Conservation (phyloP, 495 filamentous ascomycete species). For the Aspergillus steynii region DNA sequence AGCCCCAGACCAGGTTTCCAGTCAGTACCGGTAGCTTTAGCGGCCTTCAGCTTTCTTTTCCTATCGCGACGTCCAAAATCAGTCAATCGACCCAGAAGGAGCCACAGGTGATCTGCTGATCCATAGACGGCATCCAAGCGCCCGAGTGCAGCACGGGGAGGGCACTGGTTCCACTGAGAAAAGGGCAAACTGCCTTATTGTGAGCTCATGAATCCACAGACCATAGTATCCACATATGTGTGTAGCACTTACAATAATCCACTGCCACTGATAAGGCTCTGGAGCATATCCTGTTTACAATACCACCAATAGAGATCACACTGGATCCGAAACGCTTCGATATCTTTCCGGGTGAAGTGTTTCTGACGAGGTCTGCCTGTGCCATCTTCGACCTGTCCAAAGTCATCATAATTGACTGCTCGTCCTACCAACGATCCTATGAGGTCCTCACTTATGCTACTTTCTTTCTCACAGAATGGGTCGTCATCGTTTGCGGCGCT, state of each 20-base stretch:
- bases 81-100: constrained; percentile 79
- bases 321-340: constrained; percentile 76
- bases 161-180: constrained; percentile 76
- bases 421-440: constrained; percentile 48
- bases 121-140: constrained; percentile 81
- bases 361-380: constrained; percentile 20
- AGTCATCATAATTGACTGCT: constrained; percentile 45
- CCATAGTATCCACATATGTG: neutral
- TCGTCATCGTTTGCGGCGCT: constrained; percentile 35
- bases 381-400: constrained; percentile 41
- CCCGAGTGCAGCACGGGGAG: constrained; percentile 78
- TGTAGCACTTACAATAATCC: constrained; percentile 68
- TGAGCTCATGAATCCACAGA: constrained; percentile 15
- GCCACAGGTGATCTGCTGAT: constrained; percentile 79
- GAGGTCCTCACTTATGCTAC: constrained; percentile 39
- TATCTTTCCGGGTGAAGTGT: constrained; percentile 65
- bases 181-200: constrained; percentile 66
- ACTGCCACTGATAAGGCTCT: constrained; percentile 86
- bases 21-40: constrained; percentile 47
- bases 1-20: constrained; percentile 60
- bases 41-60: constrained; percentile 66
- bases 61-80: constrained; percentile 80
- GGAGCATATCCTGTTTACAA: constrained; percentile 87
- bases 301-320: constrained; percentile 97
- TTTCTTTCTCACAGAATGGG: constrained; percentile 46